phyloP scores from a whole-genome alignment of 176 grass and related monocot genomes.

The Elymus sibiricus region DNA sequence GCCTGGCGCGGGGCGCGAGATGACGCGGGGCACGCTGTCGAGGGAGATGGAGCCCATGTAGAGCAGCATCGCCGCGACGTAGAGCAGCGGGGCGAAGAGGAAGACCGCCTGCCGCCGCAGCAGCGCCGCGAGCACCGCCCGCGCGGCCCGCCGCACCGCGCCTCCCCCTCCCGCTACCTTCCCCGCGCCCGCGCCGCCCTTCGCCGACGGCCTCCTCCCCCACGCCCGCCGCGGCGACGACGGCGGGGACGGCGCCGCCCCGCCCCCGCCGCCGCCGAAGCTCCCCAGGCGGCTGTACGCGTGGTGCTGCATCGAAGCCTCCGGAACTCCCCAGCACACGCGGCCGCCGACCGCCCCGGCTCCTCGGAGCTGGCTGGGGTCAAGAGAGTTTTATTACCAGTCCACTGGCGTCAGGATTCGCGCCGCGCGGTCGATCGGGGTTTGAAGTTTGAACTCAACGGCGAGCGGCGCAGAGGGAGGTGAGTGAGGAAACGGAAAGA shows the following conservation, averaged over 20 bases:
- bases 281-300: conserved; percentile 69
- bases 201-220: conserved; percentile 47
- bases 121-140: conserved; percentile 53
- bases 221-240: conserved; percentile 56
- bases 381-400: background rate
- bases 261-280: conserved; percentile 32
- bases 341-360: background rate
- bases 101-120: conserved; percentile 91
- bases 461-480: background rate
- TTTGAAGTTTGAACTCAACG: no score
- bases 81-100: conserved; percentile 94
- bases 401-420: conserved; percentile 3
- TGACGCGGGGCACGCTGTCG: conserved; percentile 79
- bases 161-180: conserved; percentile 13
- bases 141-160: conserved; percentile 40
- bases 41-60: conserved; percentile 94
- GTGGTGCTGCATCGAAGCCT: conserved; percentile 56
- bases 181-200: conserved; percentile 19
- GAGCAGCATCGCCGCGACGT: conserved; percentile 82
- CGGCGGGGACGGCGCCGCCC: conserved; percentile 57
- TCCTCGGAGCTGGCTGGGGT: background rate
- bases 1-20: conserved; percentile 70
- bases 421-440: conserved; percentile 34
- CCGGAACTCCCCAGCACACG: conserved; percentile 3
- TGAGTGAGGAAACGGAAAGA: background rate